Base-by-base conservation (phyloP, 495 filamentous ascomycete genomes). In the Penicillium goetzii region DNA sequence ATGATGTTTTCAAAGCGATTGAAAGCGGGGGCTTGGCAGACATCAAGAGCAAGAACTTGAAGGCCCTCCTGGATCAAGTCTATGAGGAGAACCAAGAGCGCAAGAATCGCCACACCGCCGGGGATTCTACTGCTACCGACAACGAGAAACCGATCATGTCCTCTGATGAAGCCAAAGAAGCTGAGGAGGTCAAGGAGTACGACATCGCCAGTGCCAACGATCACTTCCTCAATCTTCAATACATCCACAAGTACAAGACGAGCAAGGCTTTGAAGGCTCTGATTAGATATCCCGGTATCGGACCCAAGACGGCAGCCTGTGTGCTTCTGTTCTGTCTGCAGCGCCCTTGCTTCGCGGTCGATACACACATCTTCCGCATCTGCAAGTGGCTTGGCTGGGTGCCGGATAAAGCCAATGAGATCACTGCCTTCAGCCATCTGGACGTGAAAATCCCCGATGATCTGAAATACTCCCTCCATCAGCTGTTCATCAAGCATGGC, bases 301-400 rank as follows among this genome's bases (percentile, higher is more conserved):
- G 93, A 0, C 88, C 91, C 57, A 99, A 99, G 77, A 97, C 93
- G 0, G 90, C 93, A 4, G 89, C 91, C 9, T 99, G 95, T 65
- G 90, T 94, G 15, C 75, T 90, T 14, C 80, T 94, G 3, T 96
- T 96, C 72, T 93, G 90, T 72, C 83, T 96, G 26, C 85, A 85
- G 64, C 84, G 85, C 14, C 89, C 91, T 0, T 89, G 88, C 71
- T 93, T 94, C 68, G 91, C 92, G 0, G 92, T 96, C 1, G 92
- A 95, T 67, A 96, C 92, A 0, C 92, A 94, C 66, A 91, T 95
- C 63, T 88, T 88, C 71, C 87, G 92, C 21, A 84, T 97, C 59
- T 88, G 86, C 69, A 88, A 87, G 59, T 97, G 92, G 88, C 85
- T 99, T 0, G 86, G 88, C 15, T 99, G 95, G 95, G 83, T 93